phyloP scores from a whole-genome alignment of 768 basidiomycete species.

The Amanita fuliginea region DNA sequence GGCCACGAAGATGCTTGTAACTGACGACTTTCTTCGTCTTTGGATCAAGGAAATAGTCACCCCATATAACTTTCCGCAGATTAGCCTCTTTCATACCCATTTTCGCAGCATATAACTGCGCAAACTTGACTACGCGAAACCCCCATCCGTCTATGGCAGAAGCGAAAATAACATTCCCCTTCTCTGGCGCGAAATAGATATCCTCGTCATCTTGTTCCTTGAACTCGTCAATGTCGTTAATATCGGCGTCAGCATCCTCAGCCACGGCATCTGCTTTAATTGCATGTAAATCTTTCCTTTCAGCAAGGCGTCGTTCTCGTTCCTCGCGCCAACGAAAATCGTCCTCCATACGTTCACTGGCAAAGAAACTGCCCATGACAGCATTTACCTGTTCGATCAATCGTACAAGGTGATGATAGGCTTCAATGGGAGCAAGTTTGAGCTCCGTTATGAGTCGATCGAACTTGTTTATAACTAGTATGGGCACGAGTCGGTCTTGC shows the following conservation, averaged over 20 bases:
- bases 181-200: conserved; percentile 93
- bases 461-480: conserved; percentile 95
- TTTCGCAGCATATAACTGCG: conserved; percentile 83
- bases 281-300: conserved; percentile 60
- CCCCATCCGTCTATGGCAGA: conserved; percentile 98
- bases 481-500: conserved; percentile 77
- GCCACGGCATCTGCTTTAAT: conserved; percentile 45
- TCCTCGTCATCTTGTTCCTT: conserved; percentile 97
- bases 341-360: conserved; percentile 93
- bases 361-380: conserved; percentile 95
- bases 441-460: conserved; percentile 93
- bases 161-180: conserved; percentile 93
- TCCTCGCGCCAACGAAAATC: conserved; percentile 92
- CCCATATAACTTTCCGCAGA: conserved; percentile 85
- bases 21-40: conserved; percentile 91
- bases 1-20: conserved; percentile 80
- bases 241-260: conserved; percentile 11
- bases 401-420: conserved; percentile 87
- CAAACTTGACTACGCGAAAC: conserved; percentile 89
- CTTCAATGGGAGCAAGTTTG: conserved; percentile 82
- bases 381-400: conserved; percentile 97
- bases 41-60: conserved; percentile 93
- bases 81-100: conserved; percentile 85
- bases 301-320: conserved; percentile 69
- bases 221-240: conserved; percentile 57